Percentiles rank a stretch among this genome's conserved stretches.
Conservation (phyloP, 495 filamentous ascomycete species). For the Podospora anserina region DNA sequence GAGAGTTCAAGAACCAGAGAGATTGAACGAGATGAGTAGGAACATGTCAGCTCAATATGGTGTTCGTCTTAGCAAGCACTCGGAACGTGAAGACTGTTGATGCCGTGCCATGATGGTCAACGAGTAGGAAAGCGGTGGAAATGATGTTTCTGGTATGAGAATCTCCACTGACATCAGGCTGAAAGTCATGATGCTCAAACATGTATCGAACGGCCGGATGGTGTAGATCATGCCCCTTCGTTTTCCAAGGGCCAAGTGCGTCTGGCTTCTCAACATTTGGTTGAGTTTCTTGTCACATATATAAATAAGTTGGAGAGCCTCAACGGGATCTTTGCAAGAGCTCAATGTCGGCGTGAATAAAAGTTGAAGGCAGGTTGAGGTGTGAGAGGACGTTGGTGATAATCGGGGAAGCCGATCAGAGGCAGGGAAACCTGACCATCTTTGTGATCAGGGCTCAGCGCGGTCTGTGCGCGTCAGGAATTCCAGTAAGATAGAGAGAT, state of each 20-base stretch:
- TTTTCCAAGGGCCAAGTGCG: neutral
- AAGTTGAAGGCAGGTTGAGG: neutral
- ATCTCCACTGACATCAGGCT: conserved; percentile 2
- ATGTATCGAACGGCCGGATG: neutral
- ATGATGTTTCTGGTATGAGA: too few species aligned
- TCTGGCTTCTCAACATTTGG: neutral
- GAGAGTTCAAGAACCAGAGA: neutral
- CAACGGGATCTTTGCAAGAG: neutral
- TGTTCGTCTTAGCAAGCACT: neutral
- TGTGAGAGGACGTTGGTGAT: neutral
- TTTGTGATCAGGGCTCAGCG: neutral
- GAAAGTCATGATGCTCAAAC: conserved; percentile 1
- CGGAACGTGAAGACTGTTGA: neutral
- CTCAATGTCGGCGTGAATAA: too few species aligned
- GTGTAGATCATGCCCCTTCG: conserved; percentile 10
- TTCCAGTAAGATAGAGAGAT: too few species aligned
- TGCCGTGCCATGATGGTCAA: neutral
- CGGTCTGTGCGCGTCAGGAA: neutral
- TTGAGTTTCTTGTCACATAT: neutral
- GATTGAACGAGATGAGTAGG: neutral
- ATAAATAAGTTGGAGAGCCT: neutral
- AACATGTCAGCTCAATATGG: neutral
- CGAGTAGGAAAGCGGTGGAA: neutral
- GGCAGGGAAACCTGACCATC: neutral
- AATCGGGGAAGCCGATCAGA: neutral